Base-by-base conservation (phyloP, 2,329 filamentous ascomycete species). In the Cercospora sesami region DNA sequence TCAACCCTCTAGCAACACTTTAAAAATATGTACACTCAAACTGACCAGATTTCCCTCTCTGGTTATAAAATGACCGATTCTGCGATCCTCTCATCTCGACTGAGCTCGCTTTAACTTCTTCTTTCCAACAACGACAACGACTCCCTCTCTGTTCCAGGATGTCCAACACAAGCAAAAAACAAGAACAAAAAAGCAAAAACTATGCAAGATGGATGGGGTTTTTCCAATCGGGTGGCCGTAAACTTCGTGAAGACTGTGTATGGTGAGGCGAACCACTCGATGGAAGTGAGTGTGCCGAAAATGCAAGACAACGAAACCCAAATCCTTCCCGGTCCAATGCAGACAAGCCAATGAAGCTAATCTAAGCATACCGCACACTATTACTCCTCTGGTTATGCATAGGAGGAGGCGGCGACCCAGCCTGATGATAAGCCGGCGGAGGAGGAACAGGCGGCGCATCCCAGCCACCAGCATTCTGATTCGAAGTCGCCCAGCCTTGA, bases 401-500 rank as follows among this genome's bases (percentile, higher is more conserved):
- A 16, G 21, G 45, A 51, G 45, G 21, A 16, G 45, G 45, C 18
- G 45, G 45, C 16, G 36, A 42, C 1, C 45, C 45, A 51, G 45
- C 45, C 8, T 39, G 59, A 26, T 28, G 48, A 65, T 74, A 73
- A 42, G 69, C 57, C 26, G 73, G 71, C 48, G 73, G 72, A 23
- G 72, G 73, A 39, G 53, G 53, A 2, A 66, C 53, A 18, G 73
- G 72, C 12, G 73, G 73, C n/a, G 71, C 60, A 2, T 39, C 33
- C 67, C 69, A 71, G 16, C 60, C 60, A 21, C 63, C 53, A 14
- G 53, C 53, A 26, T 53, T 60, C n/a, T 60, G 67, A 33, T 61
- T 59, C 45, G 70, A 67, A 51, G 67, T 64, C 16, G 66, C 71
- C 74, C 74, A 75, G 28, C 72, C 73, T 53, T 75, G 73, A 62